Evolutionary conservation across 148 eudicot genomes (phyloP).

Genomic region (Persicaria tinctoria): DNA sequence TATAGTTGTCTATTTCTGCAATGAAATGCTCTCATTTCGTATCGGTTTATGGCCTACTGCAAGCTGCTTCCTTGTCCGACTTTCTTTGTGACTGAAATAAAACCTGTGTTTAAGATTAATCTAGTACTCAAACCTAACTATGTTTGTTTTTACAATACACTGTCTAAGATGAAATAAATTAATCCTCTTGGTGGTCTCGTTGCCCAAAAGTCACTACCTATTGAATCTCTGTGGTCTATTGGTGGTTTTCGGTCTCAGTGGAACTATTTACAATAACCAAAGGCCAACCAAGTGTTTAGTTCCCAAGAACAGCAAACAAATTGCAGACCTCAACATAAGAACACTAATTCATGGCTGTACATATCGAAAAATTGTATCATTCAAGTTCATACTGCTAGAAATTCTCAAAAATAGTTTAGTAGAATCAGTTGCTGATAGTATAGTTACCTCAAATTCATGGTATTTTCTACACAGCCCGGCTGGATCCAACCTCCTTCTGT

Average conservation of each 20-base stretch:
- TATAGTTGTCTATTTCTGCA: too few relatives aligned
- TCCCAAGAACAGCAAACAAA: not conserved
- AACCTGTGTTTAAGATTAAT: not conserved
- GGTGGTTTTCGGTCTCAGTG: too few relatives aligned
- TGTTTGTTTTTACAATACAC: not conserved
- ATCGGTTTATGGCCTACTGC: too few relatives aligned
- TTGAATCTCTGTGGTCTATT: too few relatives aligned
- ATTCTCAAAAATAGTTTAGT: not conserved
- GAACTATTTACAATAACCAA: too few relatives aligned
- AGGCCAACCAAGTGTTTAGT: not conserved
- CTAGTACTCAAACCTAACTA: not conserved
- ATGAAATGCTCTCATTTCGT: too few relatives aligned
- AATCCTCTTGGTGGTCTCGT: too few relatives aligned
- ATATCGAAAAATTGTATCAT: not conserved
- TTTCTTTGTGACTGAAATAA: too few relatives aligned
- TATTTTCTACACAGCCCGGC: conserved; percentile 11
- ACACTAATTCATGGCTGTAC: not conserved
- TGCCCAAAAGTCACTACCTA: too few relatives aligned
- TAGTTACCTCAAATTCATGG: not conserved
- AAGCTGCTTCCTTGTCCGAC: too few relatives aligned
- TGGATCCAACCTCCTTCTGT: conserved; percentile 24
- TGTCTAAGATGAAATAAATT: not conserved
- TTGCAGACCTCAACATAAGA: not conserved
- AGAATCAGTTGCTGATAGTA: not conserved
- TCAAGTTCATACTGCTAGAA: not conserved